These are phyloP conservation scores for Monilinia aucupariae DNA, from an alignment of 2,329 filamentous ascomycete species.

Conservation along the genomic window DNA sequence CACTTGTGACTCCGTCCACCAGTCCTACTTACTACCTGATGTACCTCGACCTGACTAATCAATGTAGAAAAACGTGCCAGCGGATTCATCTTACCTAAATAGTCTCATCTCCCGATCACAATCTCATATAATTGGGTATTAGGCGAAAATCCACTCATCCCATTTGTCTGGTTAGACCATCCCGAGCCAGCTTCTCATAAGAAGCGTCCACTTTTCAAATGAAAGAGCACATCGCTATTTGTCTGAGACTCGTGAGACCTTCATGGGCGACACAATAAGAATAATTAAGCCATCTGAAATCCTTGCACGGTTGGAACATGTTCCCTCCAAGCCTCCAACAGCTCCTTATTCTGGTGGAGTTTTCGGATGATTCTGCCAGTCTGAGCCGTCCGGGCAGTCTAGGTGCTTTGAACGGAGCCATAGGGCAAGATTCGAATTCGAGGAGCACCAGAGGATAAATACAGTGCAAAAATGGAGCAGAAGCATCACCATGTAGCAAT, in stretches of 20 bases:
- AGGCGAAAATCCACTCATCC: background rate
- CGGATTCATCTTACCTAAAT: background rate
- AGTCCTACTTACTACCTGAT: background rate
- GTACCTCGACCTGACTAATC: too few species aligned
- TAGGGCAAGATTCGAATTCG: background rate
- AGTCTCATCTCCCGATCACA: background rate
- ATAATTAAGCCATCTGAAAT: conserved; percentile 4
- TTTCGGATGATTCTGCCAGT: conserved; percentile 6
- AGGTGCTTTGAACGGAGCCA: background rate
- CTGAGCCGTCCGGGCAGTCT: background rate
- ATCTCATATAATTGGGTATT: conserved; percentile 6
- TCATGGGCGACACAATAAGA: conserved; percentile 10
- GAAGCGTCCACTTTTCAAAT: background rate
- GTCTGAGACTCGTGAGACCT: background rate
- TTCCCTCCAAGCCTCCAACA: too few species aligned
- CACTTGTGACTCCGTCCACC: too few species aligned
- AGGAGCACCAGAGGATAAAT: background rate
- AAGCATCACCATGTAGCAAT: too few species aligned
- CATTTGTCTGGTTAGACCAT: background rate
- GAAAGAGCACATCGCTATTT: background rate
- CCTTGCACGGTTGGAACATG: background rate
- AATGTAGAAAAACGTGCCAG: conserved; percentile 16
- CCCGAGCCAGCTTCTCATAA: background rate
- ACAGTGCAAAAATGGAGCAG: conserved; percentile 3
- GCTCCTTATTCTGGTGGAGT: conserved; percentile 9